Conservation (phyloP, 1,139 yeast species). For the Suhomyces chickasaworum region DNA sequence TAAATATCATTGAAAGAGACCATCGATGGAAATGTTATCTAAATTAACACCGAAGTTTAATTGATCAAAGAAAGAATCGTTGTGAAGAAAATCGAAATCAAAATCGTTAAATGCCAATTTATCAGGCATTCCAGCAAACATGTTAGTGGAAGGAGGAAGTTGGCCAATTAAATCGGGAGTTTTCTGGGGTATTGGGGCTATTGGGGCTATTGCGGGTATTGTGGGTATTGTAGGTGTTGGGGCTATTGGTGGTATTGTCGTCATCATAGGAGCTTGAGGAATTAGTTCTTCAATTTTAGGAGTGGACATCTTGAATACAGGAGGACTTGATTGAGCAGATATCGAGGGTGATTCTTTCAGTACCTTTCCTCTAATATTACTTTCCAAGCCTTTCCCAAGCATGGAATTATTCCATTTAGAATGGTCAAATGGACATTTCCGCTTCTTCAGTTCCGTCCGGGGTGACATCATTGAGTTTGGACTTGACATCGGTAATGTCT, state of each 20-base stretch:
- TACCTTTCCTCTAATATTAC: slow-evolving; percentile 27
- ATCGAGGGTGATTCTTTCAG: slow-evolving; percentile 3
- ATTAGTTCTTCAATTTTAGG: slow-evolving; percentile 8
- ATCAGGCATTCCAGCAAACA: slow-evolving; percentile 12
- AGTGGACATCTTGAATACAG: slow-evolving; percentile 8
- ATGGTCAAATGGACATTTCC: slow-evolving; percentile 42
- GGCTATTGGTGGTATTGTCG: no score
- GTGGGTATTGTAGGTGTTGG: no score
- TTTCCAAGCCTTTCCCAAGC: slow-evolving; percentile 27
- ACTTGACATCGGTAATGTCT: slow-evolving; percentile 1
- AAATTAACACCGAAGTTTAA: slow-evolving; percentile 17
- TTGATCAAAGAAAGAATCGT: slow-evolving; percentile 28
- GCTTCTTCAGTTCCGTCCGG: slow-evolving; percentile 13
- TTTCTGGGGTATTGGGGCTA: slow-evolving; percentile 4
- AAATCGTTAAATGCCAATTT: slow-evolving; percentile 23
- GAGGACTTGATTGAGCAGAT: slow-evolving; percentile 5
- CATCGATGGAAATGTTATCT: slow-evolving; percentile 17
- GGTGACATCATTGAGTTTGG: neutral
- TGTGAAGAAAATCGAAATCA: slow-evolving; percentile 39
- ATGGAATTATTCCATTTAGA: slow-evolving; percentile 20
- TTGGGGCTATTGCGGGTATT: no score
- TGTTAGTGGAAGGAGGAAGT: slow-evolving; percentile 4
- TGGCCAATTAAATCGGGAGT: slow-evolving; percentile 1
- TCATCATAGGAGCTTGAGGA: slow-evolving; percentile 5
- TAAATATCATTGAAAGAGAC: slow-evolving; percentile 1